Evolutionary conservation across 2,329 filamentous ascomycete species (phyloP), one percentile per base, ranked within the genome.

Genomic region (Paraconiothyrium sp.): DNA sequence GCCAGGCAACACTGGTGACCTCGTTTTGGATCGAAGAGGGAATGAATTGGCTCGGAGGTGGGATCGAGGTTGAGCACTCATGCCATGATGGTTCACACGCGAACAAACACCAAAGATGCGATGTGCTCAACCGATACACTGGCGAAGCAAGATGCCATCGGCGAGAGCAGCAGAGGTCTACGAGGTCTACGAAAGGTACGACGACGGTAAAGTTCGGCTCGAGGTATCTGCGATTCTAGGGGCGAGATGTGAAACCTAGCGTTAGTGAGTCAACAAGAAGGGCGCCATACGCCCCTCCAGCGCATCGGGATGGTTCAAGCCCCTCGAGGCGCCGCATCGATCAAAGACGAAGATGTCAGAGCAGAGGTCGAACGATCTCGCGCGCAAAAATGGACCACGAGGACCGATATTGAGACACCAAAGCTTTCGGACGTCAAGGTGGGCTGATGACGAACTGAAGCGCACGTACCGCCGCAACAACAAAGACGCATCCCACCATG

Each of bases 401-500:
- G 20, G 14, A n/a, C 39, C 32, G 9, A 37, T 1, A 51, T 37
- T 10, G 48, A 37, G 32, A 22, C 8, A 10, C 16, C 41, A 22
- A 46, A 46, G 43, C 24, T 46, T 32, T 54, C 22, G 6, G 52
- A 46, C 7, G 16, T 34, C 27, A 24, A 55, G 34, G 39, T 55
- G 37, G 52, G 52, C 37, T 46, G 39, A 55, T 46, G 52, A 47
- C 43, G 54, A 37, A 32, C 11, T 24, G 30, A 41, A 41, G 7
- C 37, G 34, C 24, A 35, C 34, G 35, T 54, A 54, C 16, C 51
- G 54, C 54, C 54, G 48, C 54, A 56, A 47, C 54, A 56, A 48
- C 54, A 56, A 46, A 46, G 54, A 56, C 54, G 4, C 41, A 46
- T 55, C 52, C 51, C 52, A 46, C 39, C 41, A 46, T 56, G 43